These are phyloP conservation scores for Alternaria longipes DNA, from an alignment of 2,329 filamentous ascomycete genomes.

Conservation along the genomic window DNA sequence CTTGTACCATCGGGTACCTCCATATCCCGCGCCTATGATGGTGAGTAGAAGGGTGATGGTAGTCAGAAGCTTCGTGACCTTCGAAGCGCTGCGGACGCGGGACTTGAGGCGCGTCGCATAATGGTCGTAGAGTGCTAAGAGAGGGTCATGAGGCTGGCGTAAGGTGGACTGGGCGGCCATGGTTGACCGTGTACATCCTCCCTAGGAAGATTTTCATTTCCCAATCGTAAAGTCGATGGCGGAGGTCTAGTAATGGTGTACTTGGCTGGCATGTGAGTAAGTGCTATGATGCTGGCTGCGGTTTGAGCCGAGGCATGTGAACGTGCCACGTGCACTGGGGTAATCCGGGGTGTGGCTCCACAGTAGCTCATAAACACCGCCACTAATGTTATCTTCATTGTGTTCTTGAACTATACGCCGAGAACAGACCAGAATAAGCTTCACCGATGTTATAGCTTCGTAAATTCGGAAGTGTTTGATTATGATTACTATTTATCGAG, in stretches of 20 bases:
- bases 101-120: constrained; percentile 60
- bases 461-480: background rate
- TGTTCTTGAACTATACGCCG: background rate
- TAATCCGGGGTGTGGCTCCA: constrained; percentile 23
- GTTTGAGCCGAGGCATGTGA: constrained; percentile 40
- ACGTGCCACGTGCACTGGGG: constrained; percentile 27
- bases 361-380: background rate
- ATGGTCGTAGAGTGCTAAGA: constrained; percentile 57
- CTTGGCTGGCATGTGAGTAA: constrained; percentile 32
- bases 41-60: constrained; percentile 78
- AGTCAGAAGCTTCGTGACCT: constrained; percentile 75
- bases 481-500: background rate
- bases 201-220: constrained; percentile 36
- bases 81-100: constrained; percentile 70
- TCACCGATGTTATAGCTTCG: rapidly evolving
- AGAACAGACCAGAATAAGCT: too few relatives aligned
- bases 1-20: constrained; percentile 80
- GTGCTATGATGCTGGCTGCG: constrained; percentile 17
- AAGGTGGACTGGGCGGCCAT: constrained; percentile 94
- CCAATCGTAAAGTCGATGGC: constrained; percentile 12
- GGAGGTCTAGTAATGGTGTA: constrained; percentile 15
- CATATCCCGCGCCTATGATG: constrained; percentile 81
- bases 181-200: constrained; percentile 41
- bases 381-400: background rate
- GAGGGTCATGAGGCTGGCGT: constrained; percentile 56